phyloP scores from a whole-genome alignment of 2,329 filamentous ascomycete species.

The Fusarium pseudoanthophilum region DNA sequence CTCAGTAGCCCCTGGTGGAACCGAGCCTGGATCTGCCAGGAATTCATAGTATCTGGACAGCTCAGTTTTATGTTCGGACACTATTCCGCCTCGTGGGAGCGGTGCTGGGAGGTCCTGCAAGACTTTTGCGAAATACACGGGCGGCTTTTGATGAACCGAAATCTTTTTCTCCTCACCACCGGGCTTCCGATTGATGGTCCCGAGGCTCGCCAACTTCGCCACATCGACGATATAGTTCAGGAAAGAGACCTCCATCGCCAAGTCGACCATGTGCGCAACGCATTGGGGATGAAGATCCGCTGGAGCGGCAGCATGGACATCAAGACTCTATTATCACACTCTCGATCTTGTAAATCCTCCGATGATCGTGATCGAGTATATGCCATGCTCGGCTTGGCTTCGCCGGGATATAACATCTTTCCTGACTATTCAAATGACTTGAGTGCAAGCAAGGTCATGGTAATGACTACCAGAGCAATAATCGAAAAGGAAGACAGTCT shows the following conservation, averaged over 20 bases:
- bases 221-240: accelerated
- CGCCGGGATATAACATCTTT: accelerated
- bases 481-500: background rate
- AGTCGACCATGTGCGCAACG: accelerated
- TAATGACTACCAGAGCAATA: background rate
- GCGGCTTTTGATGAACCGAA: too few species aligned
- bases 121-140: background rate
- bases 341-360: accelerated
- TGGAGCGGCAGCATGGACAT: background rate
- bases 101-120: accelerated
- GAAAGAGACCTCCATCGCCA: accelerated
- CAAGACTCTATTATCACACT: background rate
- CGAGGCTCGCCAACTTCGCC: accelerated
- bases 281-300: accelerated
- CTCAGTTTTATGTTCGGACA: background rate
- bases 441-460: accelerated
- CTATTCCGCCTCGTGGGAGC: accelerated
- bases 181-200: too few species aligned
- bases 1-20: accelerated
- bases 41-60: accelerated
- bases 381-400: accelerated
- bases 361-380: background rate
- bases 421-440: accelerated
- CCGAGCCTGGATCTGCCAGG: background rate
- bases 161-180: accelerated